A percentile compares a stretch with the other conserved stretches of the same genome.
phyloP scores from a whole-genome alignment of 441 rosid species.

The Populus hybrid region DNA sequence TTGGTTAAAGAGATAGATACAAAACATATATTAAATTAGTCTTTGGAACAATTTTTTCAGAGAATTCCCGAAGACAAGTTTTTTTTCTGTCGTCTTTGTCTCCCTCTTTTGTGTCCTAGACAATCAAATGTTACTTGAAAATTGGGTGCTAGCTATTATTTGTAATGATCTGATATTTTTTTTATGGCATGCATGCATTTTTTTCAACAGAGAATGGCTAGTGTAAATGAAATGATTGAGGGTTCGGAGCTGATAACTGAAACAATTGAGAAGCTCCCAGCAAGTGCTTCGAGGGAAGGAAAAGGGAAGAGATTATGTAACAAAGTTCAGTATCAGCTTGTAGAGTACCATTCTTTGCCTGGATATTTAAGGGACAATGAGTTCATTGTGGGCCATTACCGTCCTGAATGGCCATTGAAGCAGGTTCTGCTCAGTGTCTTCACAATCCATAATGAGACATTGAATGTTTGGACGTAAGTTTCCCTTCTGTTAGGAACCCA shows the following conservation, averaged over 20 bases:
- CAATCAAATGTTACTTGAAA: no score
- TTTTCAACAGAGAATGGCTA: slow-evolving; percentile 29
- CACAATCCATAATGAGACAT: slow-evolving; percentile 79
- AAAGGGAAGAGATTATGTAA: slow-evolving; percentile 82
- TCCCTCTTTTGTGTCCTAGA: no score
- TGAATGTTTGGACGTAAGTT: slow-evolving; percentile 96
- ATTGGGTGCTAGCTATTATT: background rate
- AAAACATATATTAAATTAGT: no score
- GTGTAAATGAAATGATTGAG: slow-evolving; percentile 18
- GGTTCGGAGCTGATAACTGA: slow-evolving; percentile 30
- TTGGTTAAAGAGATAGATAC: no score
- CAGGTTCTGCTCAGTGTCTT: slow-evolving; percentile 77
- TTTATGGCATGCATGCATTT: background rate
- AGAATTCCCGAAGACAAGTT: no score
- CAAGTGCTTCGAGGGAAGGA: slow-evolving; percentile 33
- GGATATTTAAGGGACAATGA: slow-evolving; percentile 81
- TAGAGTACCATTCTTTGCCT: slow-evolving; percentile 79
- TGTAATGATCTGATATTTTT: background rate
- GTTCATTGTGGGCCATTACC: slow-evolving; percentile 71
- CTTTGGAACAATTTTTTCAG: no score
- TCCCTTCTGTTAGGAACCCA: background rate
- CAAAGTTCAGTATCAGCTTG: slow-evolving; percentile 81
- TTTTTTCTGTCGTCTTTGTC: no score
- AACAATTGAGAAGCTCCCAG: slow-evolving; percentile 33
- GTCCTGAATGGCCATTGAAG: slow-evolving; percentile 90